Conservation (phyloP, 805 yeast genomes). For the Starmerella floris region DNA sequence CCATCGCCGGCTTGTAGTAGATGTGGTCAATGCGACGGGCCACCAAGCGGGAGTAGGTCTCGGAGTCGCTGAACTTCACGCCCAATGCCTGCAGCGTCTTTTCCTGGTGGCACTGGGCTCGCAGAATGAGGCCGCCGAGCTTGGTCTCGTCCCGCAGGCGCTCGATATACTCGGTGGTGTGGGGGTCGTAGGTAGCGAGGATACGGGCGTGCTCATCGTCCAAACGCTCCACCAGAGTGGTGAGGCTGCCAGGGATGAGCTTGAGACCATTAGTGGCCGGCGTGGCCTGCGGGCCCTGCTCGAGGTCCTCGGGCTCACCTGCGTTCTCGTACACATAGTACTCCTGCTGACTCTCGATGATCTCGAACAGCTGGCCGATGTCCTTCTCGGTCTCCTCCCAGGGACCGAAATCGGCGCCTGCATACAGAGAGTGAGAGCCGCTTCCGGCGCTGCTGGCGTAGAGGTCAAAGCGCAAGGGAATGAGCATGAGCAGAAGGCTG, state of each 20-base stretch:
- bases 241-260: slow-evolving; percentile 69
- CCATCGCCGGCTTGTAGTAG: slow-evolving; percentile 75
- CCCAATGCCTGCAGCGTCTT: slow-evolving; percentile 26
- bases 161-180: slow-evolving; percentile 82
- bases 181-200: slow-evolving; percentile 82
- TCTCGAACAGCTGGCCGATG: slow-evolving; percentile 45
- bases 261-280: slow-evolving; percentile 47
- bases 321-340: slow-evolving; percentile 73
- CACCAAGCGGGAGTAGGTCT: slow-evolving; percentile 47
- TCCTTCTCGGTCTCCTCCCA: slow-evolving; percentile 66
- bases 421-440: slow-evolving; percentile 19
- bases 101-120: slow-evolving; percentile 80
- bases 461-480: slow-evolving; percentile 80
- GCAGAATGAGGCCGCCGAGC: slow-evolving; percentile 61
- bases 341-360: slow-evolving; percentile 50
- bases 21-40: slow-evolving; percentile 81
- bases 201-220: slow-evolving; percentile 89
- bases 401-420: slow-evolving; percentile 16
- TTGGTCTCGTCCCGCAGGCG: slow-evolving; percentile 76
- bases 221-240: slow-evolving; percentile 78
- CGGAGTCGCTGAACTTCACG: slow-evolving; percentile 26
- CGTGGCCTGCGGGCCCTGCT: slow-evolving; percentile 46
- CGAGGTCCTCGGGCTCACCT: slow-evolving; percentile 62
- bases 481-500: slow-evolving; percentile 61
- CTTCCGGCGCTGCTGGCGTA: slow-evolving; percentile 48